Conservation (phyloP, 164 flowering plant species). For the Santalum album region DNA sequence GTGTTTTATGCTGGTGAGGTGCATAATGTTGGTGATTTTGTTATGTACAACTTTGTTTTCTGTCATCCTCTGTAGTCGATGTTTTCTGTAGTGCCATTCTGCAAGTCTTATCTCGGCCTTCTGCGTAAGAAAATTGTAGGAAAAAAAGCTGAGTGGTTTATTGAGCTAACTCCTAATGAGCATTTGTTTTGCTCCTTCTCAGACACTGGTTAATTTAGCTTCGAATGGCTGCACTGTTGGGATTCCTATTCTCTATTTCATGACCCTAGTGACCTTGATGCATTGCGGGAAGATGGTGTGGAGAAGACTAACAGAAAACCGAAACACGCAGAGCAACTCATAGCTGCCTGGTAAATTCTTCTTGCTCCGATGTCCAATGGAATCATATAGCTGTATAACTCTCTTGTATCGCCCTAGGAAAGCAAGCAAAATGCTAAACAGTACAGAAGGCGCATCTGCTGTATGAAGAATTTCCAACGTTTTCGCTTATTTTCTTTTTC, state of each 20-base stretch:
- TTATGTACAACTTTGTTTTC: no score
- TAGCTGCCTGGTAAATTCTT: background rate
- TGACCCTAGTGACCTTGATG: conserved; percentile 48
- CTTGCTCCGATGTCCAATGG: background rate
- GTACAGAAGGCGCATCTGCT: background rate
- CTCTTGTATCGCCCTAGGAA: background rate
- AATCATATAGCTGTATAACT: background rate
- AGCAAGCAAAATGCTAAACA: background rate
- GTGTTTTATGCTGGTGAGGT: no score
- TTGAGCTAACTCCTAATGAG: background rate
- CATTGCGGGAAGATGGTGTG: conserved; percentile 70
- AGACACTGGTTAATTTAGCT: conserved; percentile 73
- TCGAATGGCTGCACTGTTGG: conserved; percentile 73
- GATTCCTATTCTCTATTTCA: conserved; percentile 64
- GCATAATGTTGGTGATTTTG: no score
- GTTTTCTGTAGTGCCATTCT: no score
- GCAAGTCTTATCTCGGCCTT: no score
- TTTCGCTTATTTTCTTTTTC: no score
- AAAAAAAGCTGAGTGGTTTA: background rate
- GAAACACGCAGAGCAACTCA: conserved; percentile 14
- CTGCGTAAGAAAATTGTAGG: background rate
- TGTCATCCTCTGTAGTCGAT: no score
- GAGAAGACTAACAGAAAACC: conserved; percentile 49
- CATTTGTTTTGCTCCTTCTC: conserved; percentile 8
- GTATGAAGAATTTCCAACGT: background rate